Base-by-base conservation (phyloP, 2,329 filamentous ascomycete genomes). In the Alternaria ethzedia region DNA sequence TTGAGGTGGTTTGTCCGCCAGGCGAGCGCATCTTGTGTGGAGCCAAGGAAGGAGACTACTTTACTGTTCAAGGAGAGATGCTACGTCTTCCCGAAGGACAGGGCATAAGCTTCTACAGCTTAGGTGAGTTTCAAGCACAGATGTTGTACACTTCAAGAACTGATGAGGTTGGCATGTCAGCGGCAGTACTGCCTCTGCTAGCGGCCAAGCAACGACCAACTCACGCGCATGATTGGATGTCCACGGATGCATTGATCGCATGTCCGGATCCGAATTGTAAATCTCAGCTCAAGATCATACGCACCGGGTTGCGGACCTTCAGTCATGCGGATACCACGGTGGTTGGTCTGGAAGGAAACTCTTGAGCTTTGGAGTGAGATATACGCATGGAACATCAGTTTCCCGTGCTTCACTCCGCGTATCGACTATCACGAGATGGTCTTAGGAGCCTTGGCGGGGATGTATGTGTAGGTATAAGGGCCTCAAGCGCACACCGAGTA, bases 221-320 rank as follows among this genome's bases (percentile, higher is more conserved):
- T 26, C 59, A 63, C 32, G 49, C 51, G n/a, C 51, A 65, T 36
- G 63, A 65, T 20, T 65, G 63, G 63, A 65, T 65, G 60, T 59
- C 63, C 17, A 65, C 63, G 12, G 63, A 65, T 50, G 59, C 60
- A 25, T 49, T 65, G 21, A 59, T 65, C 13, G 63, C 63, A 43
- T 65, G 63, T 43, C 60, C 63, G 12, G 63, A 65, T 28, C 63
- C 63, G 11, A 63, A 63, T 28, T 65, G 63, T 26, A 65, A 57
- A 56, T 65, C 58, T 20, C 54, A 65, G n/a, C 58, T 65, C 13
- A 65, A 65, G 25, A 65, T 65, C 9, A 51, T 58, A 36, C 56
- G 62, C 12, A 65, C 49, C 8, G 54, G 43, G 17, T 15, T 61
- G 26, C 58, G 62, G 25, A 61, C 58, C 9, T 65, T 65, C 43